Evolutionary conservation across 2,329 filamentous ascomycete species (phyloP), one percentile per base, ranked within the genome.

Genomic region (Aspergillus quadrilineatus): DNA sequence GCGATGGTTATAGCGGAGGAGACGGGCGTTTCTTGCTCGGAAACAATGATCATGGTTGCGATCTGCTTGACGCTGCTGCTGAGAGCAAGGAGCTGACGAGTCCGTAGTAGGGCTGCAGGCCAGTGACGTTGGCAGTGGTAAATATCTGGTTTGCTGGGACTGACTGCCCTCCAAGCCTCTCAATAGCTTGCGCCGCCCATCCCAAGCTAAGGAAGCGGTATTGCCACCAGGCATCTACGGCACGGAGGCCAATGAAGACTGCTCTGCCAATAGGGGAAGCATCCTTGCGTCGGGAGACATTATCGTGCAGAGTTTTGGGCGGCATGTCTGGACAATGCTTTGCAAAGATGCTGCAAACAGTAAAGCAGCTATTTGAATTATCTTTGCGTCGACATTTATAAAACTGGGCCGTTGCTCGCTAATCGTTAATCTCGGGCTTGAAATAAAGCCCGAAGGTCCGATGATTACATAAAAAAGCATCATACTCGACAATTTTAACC

Each of bases 1-100:
- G 73, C 71, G 12, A 87, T 75, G 2, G 69, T 56, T 0, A 77
- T 42, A 0, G 82, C 82, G 8, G 60, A 55, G 14, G 29, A 32
- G 29, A 53, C 30, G 15, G 39, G 28, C 9, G 50, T 54, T 12
- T 44, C 48, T 30, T 60, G 55, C 28, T 62, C 58, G 3, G 58
- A 56, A 10, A 60, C 42, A n/a, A 60, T 44, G 4, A 52, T 39
- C 34, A 60, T 56, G 22, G 50, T 37, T 10, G 43, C 46, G 7
- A 57, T 53, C 26, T 60, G 58, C 36, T 60, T 60, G 10, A 60
- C 12, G 12, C 46, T 60, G 49, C 55, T 56, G 4, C 56, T 56
- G 5, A 59, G 36, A 4, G 59, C 52, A 1, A 57, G 34, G 8
- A 36, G 34, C 9, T 36, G 9, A 36, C 34, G 8, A 36, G 34